Evolutionary conservation across 2,329 filamentous ascomycete genomes (phyloP).

Genomic region (Stromatinia cepivora): DNA sequence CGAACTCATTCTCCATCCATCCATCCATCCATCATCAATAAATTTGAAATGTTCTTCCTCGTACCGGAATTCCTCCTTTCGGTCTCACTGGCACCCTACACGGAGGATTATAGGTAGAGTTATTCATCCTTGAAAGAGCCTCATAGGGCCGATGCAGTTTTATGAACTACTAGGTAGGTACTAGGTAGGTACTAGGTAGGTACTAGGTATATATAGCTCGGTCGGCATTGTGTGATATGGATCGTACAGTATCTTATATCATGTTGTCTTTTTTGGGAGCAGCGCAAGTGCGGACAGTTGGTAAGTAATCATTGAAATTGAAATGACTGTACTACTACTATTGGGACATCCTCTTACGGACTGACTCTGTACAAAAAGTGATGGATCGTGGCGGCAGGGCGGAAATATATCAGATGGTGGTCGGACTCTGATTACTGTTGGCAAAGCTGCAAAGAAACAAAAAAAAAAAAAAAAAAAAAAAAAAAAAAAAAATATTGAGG

Average conservation of each 20-base stretch:
- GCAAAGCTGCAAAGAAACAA: background rate
- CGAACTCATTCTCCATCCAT: too few species aligned
- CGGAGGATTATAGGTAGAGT: too few species aligned
- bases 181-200: background rate
- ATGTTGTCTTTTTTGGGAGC: background rate
- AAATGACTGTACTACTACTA: background rate
- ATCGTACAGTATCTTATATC: background rate
- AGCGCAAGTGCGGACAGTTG: background rate
- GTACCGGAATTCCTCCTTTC: background rate
- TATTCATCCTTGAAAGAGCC: conserved; percentile 1
- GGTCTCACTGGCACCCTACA: too few species aligned
- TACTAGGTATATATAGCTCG: background rate
- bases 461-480: background rate
- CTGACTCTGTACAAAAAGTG: too few species aligned
- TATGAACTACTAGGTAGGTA: background rate
- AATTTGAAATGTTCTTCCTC: too few species aligned
- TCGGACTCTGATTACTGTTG: background rate
- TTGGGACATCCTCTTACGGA: background rate
- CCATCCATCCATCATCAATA: background rate
- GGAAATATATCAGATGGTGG: background rate
- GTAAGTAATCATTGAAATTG: background rate
- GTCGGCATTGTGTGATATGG: background rate
- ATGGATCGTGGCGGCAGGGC: background rate
- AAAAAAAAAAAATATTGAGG: background rate
- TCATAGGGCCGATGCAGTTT: background rate